These are phyloP conservation scores for Malassezia brasiliensis DNA, from an alignment of 1,284 basidiomycete species.

Conservation along the genomic window DNA sequence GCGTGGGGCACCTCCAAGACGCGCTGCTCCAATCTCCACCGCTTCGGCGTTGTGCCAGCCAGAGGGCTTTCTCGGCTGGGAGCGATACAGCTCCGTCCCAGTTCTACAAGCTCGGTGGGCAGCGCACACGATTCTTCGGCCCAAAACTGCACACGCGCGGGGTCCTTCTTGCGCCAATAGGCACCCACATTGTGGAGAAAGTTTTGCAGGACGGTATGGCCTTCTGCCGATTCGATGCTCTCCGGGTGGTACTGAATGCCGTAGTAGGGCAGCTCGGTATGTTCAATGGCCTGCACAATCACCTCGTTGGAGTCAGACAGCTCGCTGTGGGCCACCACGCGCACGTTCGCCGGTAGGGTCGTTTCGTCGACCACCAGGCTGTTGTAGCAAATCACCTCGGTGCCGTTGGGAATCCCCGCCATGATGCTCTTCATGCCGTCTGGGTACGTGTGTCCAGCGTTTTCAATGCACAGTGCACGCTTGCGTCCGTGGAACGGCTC, in stretches of 20 bases:
- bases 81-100: constrained; percentile 9
- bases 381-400: constrained; percentile 73
- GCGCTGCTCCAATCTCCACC: neutral
- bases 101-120: neutral
- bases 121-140: neutral
- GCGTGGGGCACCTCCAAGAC: neutral
- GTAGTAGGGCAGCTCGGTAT: constrained; percentile 58
- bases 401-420: constrained; percentile 53
- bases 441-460: neutral
- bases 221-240: constrained; percentile 33
- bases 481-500: constrained; percentile 32
- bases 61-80: neutral
- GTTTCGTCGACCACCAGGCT: constrained; percentile 51
- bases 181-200: constrained; percentile 26
- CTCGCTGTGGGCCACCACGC: constrained; percentile 50
- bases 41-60: neutral
- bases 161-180: constrained; percentile 21
- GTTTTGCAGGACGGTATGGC: constrained; percentile 30
- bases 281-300: constrained; percentile 38
- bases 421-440: constrained; percentile 56
- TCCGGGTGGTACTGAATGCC: constrained; percentile 93
- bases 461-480: constrained; percentile 21
- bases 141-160: neutral
- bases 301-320: constrained; percentile 3
- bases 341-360: constrained; percentile 50